Conservation (phyloP, 345 rosid species). For the Eucalyptus marginata region DNA sequence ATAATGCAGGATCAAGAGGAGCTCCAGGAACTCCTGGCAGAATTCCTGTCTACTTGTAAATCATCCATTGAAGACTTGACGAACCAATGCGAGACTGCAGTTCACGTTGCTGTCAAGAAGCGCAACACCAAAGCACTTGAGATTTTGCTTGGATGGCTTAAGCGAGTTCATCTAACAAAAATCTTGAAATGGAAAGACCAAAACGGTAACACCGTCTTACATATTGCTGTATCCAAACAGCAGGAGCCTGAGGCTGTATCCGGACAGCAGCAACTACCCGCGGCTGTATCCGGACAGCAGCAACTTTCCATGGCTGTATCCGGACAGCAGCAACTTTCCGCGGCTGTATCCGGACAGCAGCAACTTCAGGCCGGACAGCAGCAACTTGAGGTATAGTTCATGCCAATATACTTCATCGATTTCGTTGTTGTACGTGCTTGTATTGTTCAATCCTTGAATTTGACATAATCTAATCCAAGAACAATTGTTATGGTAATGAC, state of each 20-base stretch:
- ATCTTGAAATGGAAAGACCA: neutral
- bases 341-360: too few relatives aligned
- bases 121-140: neutral
- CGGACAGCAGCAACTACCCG: too few relatives aligned
- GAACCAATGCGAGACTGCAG: accelerated
- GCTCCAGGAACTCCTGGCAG: neutral
- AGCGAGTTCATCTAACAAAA: neutral
- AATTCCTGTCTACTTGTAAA: neutral
- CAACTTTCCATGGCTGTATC: too few relatives aligned
- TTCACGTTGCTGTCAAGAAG: neutral
- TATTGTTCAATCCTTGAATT: neutral
- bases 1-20: accelerated
- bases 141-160: neutral
- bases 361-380: too few relatives aligned
- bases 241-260: too few relatives aligned
- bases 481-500: neutral
- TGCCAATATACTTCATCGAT: too few relatives aligned
- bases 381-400: too few relatives aligned
- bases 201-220: neutral
- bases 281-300: too few relatives aligned
- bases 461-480: neutral
- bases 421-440: neutral
- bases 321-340: too few relatives aligned
- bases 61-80: neutral
- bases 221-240: neutral